These are phyloP conservation scores for Naganishia onofrii DNA, from an alignment of 768 basidiomycete species.

Conservation along the genomic window DNA sequence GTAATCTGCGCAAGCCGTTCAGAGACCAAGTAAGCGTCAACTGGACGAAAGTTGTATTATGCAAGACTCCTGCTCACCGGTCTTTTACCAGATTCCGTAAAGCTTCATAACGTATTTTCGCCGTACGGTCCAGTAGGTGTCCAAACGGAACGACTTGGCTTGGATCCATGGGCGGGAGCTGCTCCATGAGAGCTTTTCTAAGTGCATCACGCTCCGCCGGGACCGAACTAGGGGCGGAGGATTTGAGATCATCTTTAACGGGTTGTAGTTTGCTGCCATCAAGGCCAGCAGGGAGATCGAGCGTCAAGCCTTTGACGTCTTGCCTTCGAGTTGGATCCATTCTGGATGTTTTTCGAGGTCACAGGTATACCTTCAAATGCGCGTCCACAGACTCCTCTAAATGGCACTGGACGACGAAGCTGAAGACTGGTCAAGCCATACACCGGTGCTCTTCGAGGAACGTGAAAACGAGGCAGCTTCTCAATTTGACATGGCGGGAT, in stretches of 20 bases:
- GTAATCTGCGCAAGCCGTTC: not conserved
- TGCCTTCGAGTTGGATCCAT: not conserved
- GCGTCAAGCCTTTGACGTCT: not conserved
- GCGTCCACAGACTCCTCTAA: not conserved
- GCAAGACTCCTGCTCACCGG: not conserved
- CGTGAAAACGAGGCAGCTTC: not conserved
- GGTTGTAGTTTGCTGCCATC: not conserved
- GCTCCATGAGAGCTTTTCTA: slow-evolving; percentile 7
- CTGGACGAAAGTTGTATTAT: too few species aligned
- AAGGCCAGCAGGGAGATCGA: not conserved
- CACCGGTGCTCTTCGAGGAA: not conserved
- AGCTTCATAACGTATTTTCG: slow-evolving; percentile 16
- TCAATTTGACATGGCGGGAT: not conserved
- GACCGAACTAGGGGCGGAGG: not conserved
- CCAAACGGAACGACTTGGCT: slow-evolving; percentile 22
- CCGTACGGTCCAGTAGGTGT: slow-evolving; percentile 9
- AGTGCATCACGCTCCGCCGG: not conserved
- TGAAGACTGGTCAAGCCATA: not conserved
- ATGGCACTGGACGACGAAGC: not conserved
- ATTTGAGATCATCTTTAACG: not conserved
- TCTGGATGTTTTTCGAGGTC: not conserved
- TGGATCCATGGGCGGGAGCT: slow-evolving; percentile 16
- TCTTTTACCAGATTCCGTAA: slow-evolving; percentile 14
- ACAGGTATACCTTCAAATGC: not conserved
- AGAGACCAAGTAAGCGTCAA: not conserved